Evolutionary conservation across 2,329 filamentous ascomycete genomes (phyloP), one percentile per base, ranked within the genome.

Genomic region (Seiridium cupressi): DNA sequence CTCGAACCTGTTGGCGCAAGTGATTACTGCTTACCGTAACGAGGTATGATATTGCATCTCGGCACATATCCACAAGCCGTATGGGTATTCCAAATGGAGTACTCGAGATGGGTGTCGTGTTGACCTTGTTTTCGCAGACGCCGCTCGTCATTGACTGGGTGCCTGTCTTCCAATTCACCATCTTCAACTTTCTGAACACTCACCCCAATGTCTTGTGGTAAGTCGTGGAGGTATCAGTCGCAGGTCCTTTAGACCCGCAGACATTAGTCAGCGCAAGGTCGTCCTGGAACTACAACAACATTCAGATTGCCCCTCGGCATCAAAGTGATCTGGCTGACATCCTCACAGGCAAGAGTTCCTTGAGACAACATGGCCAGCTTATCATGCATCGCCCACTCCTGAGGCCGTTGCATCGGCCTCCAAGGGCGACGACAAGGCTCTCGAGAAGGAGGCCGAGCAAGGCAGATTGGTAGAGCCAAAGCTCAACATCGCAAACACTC

Each of bases 131-230:
- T 11, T 36, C 18, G 13, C 64, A 91, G 88, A 78, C 75, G 57
- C 75, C 85, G 9, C 82, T 91, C 57, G 73, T 78, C 32, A 78
- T 96, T 66, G 85, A 93, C 74, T 82, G 83, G 75, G 76, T 83
- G 4, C 86, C 89, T 3, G 81, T 96, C 48, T 77, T 93, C 66
- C 90, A 93, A 71, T 97, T 96, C 74, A 77, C 91, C 56, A 70
- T 92, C 57, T 96, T 89, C 78, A 85, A 88, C 64, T 70, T 91
- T 40, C 71, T 96, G 61, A 89, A 83, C 73, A 89, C 88, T 46
- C 92, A 93, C 3, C 90, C 90, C 49, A 97, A 97, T 76, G 91
- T 92, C 70, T 72, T 91, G 68, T 97, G 92, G 93, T 87, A 73
- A 66, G 77, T 73, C 65, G 18, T 26, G 3, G 13, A 18, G 1